Conservation (phyloP, 106 monocot species). For the Apostasia shenzhenica region DNA sequence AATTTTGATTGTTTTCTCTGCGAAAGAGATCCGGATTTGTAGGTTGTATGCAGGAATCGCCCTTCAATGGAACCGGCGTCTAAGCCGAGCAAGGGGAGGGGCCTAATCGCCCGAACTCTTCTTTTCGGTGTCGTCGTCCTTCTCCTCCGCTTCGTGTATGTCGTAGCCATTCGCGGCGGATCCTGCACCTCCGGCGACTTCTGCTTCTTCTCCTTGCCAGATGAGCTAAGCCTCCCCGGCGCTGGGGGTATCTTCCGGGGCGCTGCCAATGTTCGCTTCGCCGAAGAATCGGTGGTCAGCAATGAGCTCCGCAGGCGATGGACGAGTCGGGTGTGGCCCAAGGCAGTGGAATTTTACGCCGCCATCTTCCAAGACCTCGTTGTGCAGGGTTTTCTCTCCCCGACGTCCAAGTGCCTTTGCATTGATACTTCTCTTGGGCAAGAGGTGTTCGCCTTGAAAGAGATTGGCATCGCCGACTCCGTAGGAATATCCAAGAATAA, state of each 20-base stretch:
- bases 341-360: conserved; percentile 40
- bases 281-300: conserved; percentile 16
- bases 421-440: conserved; percentile 21
- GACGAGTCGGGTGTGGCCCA: conserved; percentile 46
- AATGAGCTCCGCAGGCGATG: conserved; percentile 29
- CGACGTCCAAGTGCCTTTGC: conserved; percentile 24
- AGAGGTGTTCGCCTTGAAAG: conserved; percentile 50
- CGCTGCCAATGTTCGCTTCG: conserved; percentile 11
- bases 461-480: conserved; percentile 46
- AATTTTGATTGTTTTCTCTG: too few relatives aligned
- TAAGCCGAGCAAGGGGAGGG: conserved; percentile 17
- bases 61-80: conserved; percentile 36
- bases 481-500: conserved; percentile 27
- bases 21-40: not conserved
- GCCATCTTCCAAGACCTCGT: conserved; percentile 36
- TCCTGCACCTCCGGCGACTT: conserved; percentile 46
- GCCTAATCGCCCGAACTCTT: conserved; percentile 33
- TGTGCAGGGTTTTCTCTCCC: conserved; percentile 35
- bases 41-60: not conserved
- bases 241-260: not conserved
- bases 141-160: conserved; percentile 59
- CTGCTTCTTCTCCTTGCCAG: conserved; percentile 40
- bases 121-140: conserved; percentile 44
- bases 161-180: conserved; percentile 41
- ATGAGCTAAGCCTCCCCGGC: conserved; percentile 5